Evolutionary conservation across 2,329 filamentous ascomycete genomes (phyloP).

Genomic region (Fulvia fulva): DNA sequence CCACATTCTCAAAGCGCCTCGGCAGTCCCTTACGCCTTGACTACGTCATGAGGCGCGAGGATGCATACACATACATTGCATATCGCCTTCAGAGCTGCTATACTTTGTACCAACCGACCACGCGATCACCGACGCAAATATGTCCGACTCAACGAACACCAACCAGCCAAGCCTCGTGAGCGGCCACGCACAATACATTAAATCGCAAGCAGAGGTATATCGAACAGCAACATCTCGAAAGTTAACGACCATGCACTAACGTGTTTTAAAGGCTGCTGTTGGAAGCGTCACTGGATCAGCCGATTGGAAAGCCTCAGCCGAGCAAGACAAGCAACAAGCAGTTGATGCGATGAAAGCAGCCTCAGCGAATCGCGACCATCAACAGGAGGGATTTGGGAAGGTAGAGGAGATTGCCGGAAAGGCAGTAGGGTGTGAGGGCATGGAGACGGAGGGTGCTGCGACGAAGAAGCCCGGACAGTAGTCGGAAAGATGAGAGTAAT

Average conservation of each 20-base stretch:
- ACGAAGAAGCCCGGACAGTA: slow-evolving; percentile 35
- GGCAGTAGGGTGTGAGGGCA: slow-evolving; percentile 63
- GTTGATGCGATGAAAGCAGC: slow-evolving; percentile 61
- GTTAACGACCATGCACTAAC: slow-evolving; percentile 5
- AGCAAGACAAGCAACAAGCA: slow-evolving; percentile 60
- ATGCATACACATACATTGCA: background rate
- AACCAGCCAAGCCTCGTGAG: slow-evolving; percentile 58
- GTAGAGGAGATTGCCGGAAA: slow-evolving; percentile 63
- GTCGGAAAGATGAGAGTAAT: background rate
- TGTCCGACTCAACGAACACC: slow-evolving; percentile 19
- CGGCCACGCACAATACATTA: slow-evolving; percentile 64
- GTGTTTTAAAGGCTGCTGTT: slow-evolving; percentile 49
- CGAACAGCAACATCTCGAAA: slow-evolving; percentile 38
- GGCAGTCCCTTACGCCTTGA: background rate
- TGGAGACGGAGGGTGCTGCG: slow-evolving; percentile 59
- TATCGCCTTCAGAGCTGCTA: background rate
- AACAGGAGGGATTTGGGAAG: slow-evolving; percentile 55
- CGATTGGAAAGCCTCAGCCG: slow-evolving; percentile 61
- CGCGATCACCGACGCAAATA: background rate
- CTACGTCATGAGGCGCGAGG: background rate
- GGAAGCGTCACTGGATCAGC: slow-evolving; percentile 60
- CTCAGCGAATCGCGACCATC: slow-evolving; percentile 52
- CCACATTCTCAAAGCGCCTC: background rate
- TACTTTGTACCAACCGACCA: too few species aligned
- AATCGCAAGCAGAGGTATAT: slow-evolving; percentile 65